phyloP scores from a whole-genome alignment of 176 grass and related monocot genomes.

The Bromus sterilis region DNA sequence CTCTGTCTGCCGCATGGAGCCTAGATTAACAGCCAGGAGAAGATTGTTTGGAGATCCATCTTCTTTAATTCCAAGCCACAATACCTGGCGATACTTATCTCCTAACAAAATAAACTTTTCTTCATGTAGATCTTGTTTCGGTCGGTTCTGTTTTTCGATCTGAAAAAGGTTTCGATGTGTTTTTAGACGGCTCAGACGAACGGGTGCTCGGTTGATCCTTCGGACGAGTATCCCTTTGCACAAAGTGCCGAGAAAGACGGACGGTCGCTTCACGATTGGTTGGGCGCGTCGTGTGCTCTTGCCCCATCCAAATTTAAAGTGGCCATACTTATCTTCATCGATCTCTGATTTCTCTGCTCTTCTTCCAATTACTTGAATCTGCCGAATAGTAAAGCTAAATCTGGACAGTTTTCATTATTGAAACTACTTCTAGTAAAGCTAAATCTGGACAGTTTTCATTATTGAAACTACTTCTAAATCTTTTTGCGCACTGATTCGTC shows the following conservation, averaged over 20 bases:
- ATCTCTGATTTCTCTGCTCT: neutral
- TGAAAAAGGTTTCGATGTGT: too few relatives aligned
- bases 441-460: too few relatives aligned
- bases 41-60: conserved; percentile 67
- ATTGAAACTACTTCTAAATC: too few relatives aligned
- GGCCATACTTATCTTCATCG: neutral
- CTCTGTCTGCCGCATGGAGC: conserved; percentile 54
- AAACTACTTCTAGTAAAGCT: too few relatives aligned
- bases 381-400: too few relatives aligned
- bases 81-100: conserved; percentile 25
- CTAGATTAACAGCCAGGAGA: conserved; percentile 49
- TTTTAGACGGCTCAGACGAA: conserved; percentile 29
- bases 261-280: conserved; percentile 39
- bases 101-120: neutral
- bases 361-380: too few relatives aligned
- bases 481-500: too few relatives aligned
- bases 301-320: conserved; percentile 24
- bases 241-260: conserved; percentile 25
- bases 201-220: conserved; percentile 25
- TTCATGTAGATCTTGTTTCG: neutral
- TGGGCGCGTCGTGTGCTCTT: neutral
- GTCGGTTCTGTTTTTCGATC: too few relatives aligned
- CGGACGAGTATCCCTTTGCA: conserved; percentile 41
- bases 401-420: too few relatives aligned
- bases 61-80: conserved; percentile 61